Conservation (phyloP, 768 basidiomycete species). For the Boletus speciosus region DNA sequence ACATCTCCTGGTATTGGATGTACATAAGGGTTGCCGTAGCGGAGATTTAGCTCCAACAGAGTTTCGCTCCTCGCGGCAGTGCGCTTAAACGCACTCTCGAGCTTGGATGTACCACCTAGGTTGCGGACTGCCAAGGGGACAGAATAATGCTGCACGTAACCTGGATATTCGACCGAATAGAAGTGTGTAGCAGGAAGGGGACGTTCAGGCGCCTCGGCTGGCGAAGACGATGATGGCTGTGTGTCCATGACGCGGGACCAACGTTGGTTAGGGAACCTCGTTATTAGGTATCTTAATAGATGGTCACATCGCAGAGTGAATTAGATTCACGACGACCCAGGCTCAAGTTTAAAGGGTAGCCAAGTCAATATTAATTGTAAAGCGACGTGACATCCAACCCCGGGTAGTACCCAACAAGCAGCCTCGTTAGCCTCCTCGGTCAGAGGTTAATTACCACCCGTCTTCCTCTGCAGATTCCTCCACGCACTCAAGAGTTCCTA, state of each 20-base stretch:
- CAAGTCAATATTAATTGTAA: background rate
- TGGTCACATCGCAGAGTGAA: background rate
- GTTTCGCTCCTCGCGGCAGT: slow-evolving; percentile 58
- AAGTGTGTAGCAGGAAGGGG: slow-evolving; percentile 57
- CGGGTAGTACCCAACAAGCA: background rate
- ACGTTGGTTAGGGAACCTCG: slow-evolving; percentile 7
- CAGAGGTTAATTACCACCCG: slow-evolving; percentile 14
- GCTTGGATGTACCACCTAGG: slow-evolving; percentile 64
- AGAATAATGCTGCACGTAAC: slow-evolving; percentile 67
- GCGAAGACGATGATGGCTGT: slow-evolving; percentile 8
- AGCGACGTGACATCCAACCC: background rate
- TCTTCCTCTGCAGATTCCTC: slow-evolving; percentile 34
- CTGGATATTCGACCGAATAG: slow-evolving; percentile 88
- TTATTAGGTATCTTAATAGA: background rate
- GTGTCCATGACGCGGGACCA: slow-evolving; percentile 7
- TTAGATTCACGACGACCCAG: background rate
- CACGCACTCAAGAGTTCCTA: slow-evolving; percentile 47
- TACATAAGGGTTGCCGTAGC: slow-evolving; percentile 70
- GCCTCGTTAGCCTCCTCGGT: background rate
- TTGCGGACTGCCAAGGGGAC: slow-evolving; percentile 58
- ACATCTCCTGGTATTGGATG: slow-evolving; percentile 85
- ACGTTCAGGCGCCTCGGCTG: slow-evolving; percentile 34
- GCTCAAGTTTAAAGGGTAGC: background rate
- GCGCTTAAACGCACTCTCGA: slow-evolving; percentile 77
- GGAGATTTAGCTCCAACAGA: slow-evolving; percentile 72